These are phyloP conservation scores for Fusarium devonianum DNA, from an alignment of 2,329 filamentous ascomycete species.

Conservation along the genomic window DNA sequence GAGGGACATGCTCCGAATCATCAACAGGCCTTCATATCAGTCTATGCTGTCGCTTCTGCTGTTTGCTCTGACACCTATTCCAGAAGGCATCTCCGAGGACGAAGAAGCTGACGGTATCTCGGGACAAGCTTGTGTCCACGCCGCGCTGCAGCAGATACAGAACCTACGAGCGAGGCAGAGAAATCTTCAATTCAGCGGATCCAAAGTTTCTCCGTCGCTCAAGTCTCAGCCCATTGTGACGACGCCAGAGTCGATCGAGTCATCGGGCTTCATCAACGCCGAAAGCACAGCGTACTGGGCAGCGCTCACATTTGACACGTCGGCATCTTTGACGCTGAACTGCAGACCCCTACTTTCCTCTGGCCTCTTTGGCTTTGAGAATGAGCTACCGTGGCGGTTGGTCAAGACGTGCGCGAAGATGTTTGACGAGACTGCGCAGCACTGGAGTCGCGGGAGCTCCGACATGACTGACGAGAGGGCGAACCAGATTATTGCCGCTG, in stretches of 20 bases:
- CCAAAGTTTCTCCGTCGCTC: conserved; percentile 46
- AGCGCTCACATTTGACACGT: conserved; percentile 52
- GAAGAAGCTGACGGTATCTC: conserved; percentile 51
- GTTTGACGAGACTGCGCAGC: conserved; percentile 39
- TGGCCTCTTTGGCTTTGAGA: conserved; percentile 46
- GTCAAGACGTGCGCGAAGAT: conserved; percentile 42
- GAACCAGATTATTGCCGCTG: conserved; percentile 42
- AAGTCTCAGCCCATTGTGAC: conserved; percentile 32
- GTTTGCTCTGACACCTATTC: conserved; percentile 51
- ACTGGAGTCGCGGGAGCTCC: conserved; percentile 37
- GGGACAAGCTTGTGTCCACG: conserved; percentile 50
- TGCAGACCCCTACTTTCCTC: conserved; percentile 50
- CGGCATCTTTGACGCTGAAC: conserved; percentile 51
- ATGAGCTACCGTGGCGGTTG: conserved; percentile 42
- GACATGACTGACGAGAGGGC: conserved; percentile 45
- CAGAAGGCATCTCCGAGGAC: conserved; percentile 49
- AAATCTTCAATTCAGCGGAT: conserved; percentile 51
- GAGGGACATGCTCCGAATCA: conserved; percentile 49
- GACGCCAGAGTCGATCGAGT: conserved; percentile 40
- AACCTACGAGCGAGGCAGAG: conserved; percentile 49
- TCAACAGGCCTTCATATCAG: conserved; percentile 51
- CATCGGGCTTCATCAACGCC: conserved; percentile 45
- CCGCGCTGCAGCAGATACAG: conserved; percentile 52
- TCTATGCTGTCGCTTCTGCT: conserved; percentile 51
- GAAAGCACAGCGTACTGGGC: conserved; percentile 53